Percentiles rank a stretch among this genome's conserved stretches.
phyloP scores from a whole-genome alignment of 768 basidiomycete species.

The Punctularia strigosozonata region DNA sequence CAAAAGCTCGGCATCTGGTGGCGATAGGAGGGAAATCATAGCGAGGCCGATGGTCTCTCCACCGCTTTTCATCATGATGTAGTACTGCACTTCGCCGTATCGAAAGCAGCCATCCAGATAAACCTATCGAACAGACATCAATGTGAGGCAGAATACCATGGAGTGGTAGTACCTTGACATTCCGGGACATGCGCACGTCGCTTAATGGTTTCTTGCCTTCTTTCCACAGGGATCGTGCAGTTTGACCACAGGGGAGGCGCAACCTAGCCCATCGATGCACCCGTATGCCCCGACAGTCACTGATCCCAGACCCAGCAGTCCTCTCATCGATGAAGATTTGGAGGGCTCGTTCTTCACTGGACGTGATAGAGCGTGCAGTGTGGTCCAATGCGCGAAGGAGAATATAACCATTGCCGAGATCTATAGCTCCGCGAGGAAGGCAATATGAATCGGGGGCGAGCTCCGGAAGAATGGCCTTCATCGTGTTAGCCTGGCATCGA shows the following conservation, averaged over 20 bases:
- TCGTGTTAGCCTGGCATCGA: conserved; percentile 10
- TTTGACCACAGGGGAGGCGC: background rate
- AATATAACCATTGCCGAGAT: conserved; percentile 13
- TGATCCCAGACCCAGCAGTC: no score
- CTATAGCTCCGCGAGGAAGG: conserved; percentile 6
- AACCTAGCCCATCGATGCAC: background rate
- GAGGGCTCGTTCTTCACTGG: background rate
- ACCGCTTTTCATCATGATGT: background rate
- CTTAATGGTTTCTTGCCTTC: background rate
- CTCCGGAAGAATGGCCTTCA: conserved; percentile 14
- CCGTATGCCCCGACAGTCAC: no score
- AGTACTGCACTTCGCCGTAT: background rate
- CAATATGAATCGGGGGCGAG: conserved; percentile 6
- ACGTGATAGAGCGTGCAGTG: background rate
- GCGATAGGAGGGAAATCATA: background rate
- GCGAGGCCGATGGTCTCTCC: background rate
- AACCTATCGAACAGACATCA: background rate
- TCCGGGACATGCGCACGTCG: background rate
- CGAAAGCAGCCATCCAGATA: background rate
- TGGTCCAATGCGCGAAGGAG: conserved; percentile 12
- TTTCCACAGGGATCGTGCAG: background rate
- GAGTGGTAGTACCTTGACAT: background rate
- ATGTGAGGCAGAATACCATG: background rate
- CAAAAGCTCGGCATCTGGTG: background rate
- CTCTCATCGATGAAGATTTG: background rate